Base-by-base conservation (phyloP, 768 basidiomycete species). In the Mycena floridula region DNA sequence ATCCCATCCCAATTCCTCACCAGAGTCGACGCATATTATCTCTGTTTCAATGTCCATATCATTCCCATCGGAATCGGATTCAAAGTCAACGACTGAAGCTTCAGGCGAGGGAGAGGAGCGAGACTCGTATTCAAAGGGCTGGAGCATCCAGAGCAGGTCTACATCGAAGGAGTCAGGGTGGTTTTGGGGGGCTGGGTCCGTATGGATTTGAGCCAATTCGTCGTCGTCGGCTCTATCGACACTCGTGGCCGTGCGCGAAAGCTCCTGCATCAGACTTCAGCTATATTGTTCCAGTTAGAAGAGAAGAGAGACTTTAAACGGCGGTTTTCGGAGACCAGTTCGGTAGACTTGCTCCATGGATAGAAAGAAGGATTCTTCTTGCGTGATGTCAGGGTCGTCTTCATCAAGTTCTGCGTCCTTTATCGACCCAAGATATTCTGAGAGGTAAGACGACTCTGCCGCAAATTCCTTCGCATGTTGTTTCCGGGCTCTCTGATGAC, bases 281-380 rank as follows among this genome's bases (percentile, higher is more conserved):
- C n/a, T n/a, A n/a, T n/a, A n/a, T n/a, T n/a, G n/a, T n/a, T n/a
- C n/a, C 11, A 9, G 28, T 32, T 9, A 32, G 16, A 32, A 32
- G 16, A 16, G 28, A 44, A 5, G 27, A 27, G 40, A 47, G 49
- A 76, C 79, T 74, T 76, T 76, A 59, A 77, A 74, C 37, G 52
- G 64, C 12, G 64, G 63, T 8, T 64, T 66, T 35, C 66, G 64
- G 52, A 74, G 58, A 8, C 68, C 65, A 40, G 52, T 46, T 43
- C 67, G 63, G 50, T 72, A 77, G 22, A 76, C 51, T 35, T 61
- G 60, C 45, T 75, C 71, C 61, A 80, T 54, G 16, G 66, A 60
- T 32, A 69, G 54, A 48, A 54, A 63, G 30, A 81, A 52, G 16
- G 62, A 62, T 27, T 62, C 60, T 52, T 70, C 63, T 18, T 66